Conservation (phyloP, 2,329 filamentous ascomycete species). For the Elsinoe australis region DNA sequence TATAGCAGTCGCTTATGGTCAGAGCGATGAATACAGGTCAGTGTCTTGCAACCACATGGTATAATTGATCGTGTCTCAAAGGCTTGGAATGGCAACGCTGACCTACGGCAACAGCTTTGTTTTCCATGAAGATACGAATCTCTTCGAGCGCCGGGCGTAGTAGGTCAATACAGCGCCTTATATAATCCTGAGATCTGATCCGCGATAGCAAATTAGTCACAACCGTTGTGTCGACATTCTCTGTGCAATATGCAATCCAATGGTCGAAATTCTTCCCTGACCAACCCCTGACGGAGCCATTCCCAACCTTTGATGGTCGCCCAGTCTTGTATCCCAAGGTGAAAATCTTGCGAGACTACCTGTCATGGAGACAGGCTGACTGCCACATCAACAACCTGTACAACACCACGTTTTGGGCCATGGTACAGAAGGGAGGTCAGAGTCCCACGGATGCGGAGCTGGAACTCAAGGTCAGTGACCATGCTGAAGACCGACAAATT, state of each 20-base stretch:
- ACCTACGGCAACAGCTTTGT: conserved; percentile 59
- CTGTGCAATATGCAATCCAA: conserved; percentile 75
- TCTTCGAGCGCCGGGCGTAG: conserved; percentile 82
- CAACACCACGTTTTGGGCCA: conserved; percentile 91
- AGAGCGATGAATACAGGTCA: conserved; percentile 88
- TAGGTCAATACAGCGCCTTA: conserved; percentile 37
- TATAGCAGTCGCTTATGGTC: conserved; percentile 79
- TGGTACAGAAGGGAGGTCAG: conserved; percentile 72
- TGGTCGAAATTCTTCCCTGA: conserved; percentile 73
- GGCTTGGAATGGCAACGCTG: conserved; percentile 16
- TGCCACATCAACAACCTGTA: conserved; percentile 99
- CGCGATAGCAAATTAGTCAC: conserved; percentile 91
- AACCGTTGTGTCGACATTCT: conserved; percentile 88
- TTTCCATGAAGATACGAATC: conserved; percentile 69
- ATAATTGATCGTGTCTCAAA: too few relatives aligned
- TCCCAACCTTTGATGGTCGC: conserved; percentile 87
- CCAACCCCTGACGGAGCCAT: conserved; percentile 59
- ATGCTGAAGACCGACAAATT: too few relatives aligned
- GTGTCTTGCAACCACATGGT: too few relatives aligned
- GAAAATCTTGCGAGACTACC: conserved; percentile 80
- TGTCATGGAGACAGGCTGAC: conserved; percentile 95
- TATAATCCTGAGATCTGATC: too few relatives aligned
- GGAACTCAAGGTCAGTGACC: conserved; percentile 56
- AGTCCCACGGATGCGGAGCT: conserved; percentile 72
- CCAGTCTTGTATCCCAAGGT: conserved; percentile 83